Conservation (phyloP, 164 flowering plant species). For the Tetracentron sinense region DNA sequence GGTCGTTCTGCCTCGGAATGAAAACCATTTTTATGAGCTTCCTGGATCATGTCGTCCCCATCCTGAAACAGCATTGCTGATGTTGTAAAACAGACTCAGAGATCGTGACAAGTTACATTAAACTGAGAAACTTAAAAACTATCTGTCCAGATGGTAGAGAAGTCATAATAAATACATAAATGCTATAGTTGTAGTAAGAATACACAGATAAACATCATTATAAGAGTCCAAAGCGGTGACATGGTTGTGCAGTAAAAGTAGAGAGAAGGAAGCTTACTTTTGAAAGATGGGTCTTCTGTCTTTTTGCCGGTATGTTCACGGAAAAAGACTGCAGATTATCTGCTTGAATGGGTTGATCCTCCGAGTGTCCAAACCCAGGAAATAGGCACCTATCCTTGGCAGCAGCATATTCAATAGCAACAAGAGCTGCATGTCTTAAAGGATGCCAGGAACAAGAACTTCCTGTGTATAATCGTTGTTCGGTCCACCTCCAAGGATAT, state of each 20-base stretch:
- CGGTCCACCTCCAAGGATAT: slow-evolving; percentile 69
- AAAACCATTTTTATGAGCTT: slow-evolving; percentile 20
- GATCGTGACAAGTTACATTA: not conserved
- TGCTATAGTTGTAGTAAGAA: not conserved
- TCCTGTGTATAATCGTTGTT: slow-evolving; percentile 15
- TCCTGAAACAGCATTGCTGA: slow-evolving; percentile 25
- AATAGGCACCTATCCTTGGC: slow-evolving; percentile 68
- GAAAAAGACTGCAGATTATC: slow-evolving; percentile 24
- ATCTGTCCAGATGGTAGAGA: not conserved
- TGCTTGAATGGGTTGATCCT: slow-evolving; percentile 21
- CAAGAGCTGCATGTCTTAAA: slow-evolving; percentile 77
- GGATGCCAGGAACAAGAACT: slow-evolving; percentile 65
- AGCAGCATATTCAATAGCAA: slow-evolving; percentile 84
- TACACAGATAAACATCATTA: not conserved
- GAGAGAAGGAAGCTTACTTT: slow-evolving; percentile 26
- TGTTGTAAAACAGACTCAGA: not conserved
- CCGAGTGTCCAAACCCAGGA: slow-evolving; percentile 31
- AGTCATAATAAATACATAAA: not conserved
- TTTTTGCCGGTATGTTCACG: slow-evolving; percentile 43
- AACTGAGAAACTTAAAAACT: not conserved
- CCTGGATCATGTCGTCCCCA: slow-evolving; percentile 19
- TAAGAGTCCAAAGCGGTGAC: not conserved
- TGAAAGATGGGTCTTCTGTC: slow-evolving; percentile 41
- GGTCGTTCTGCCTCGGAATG: slow-evolving; percentile 45
- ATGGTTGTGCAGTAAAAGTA: not conserved